Evolutionary conservation across 768 basidiomycete species (phyloP).

Genomic region (Lanmaoa pseudosensibilis): DNA sequence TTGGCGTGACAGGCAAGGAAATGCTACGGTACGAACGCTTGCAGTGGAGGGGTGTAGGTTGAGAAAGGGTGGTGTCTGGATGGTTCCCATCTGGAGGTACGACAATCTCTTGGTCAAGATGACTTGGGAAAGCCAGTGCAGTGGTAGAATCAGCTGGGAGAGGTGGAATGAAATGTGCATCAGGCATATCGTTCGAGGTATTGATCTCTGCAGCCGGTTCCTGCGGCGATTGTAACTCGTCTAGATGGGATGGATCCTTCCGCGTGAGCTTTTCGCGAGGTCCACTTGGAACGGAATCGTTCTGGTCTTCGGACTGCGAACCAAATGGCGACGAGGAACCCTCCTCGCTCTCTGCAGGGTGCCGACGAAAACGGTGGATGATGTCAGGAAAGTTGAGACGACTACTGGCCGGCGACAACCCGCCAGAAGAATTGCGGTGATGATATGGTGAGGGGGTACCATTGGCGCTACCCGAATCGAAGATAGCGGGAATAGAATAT

Average conservation of each 20-base stretch:
- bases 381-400: constrained; percentile 41
- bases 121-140: not conserved
- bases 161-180: constrained; percentile 5
- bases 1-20: constrained; percentile 36
- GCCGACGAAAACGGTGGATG: constrained; percentile 36
- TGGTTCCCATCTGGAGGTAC: not conserved
- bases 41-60: not conserved
- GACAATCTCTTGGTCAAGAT: constrained; percentile 6
- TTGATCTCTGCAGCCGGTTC: constrained; percentile 14
- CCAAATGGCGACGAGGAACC: constrained; percentile 45
- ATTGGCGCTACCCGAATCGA: constrained; percentile 36
- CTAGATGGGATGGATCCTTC: constrained; percentile 26
- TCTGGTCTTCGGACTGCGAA: constrained; percentile 46
- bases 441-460: constrained; percentile 37
- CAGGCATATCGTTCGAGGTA: constrained; percentile 3
- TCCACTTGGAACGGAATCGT: constrained; percentile 25
- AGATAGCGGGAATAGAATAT: constrained; percentile 26
- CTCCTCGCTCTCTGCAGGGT: constrained; percentile 46
- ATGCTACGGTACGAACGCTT: constrained; percentile 28
- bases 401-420: constrained; percentile 46
- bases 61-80: not conserved
- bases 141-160: constrained; percentile 4
- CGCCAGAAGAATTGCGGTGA: constrained; percentile 27
- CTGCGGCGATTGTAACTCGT: constrained; percentile 22
- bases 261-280: constrained; percentile 8